Conservation (phyloP, 1,139 yeast species). For the Spathaspora sp. region DNA sequence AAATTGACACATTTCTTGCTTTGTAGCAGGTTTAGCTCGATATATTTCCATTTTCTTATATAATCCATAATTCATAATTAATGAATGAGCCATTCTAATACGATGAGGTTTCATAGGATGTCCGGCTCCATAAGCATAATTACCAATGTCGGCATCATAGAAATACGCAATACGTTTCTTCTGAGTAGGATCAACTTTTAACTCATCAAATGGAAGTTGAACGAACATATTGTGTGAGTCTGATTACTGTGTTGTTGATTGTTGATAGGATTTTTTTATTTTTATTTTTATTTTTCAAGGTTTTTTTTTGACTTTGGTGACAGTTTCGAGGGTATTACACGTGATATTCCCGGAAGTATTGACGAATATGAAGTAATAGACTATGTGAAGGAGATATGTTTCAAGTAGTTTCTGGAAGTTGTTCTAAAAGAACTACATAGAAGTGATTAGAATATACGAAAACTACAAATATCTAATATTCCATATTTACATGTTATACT, state of each 20-base stretch:
- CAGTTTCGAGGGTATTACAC: not conserved
- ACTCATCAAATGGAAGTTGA: conserved; percentile 46
- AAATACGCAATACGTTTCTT: conserved; percentile 49
- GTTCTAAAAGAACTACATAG: too few relatives aligned
- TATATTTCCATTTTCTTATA: conserved; percentile 97
- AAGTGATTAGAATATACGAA: too few relatives aligned
- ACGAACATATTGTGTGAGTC: conserved; percentile 26
- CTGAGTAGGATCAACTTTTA: conserved; percentile 40
- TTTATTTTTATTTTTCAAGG: not conserved
- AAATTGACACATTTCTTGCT: conserved; percentile 98
- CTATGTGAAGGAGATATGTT: too few relatives aligned
- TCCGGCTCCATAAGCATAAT: conserved; percentile 97
- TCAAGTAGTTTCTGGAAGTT: too few relatives aligned
- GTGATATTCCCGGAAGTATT: too few relatives aligned
- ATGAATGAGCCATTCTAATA: conserved; percentile 96
- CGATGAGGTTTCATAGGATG: conserved; percentile 99
- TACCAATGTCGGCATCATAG: conserved; percentile 82
- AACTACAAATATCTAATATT: too few relatives aligned
- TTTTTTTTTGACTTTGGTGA: not conserved
- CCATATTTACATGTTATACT: not conserved
- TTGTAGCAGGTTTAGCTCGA: conserved; percentile 96
- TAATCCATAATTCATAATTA: conserved; percentile 95
- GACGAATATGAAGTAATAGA: too few relatives aligned
- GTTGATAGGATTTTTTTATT: conserved; percentile 1
- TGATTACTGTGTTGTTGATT: not conserved